phyloP scores from a whole-genome alignment of 2,329 filamentous ascomycete species.

The Ophiostoma triangulosporum region DNA sequence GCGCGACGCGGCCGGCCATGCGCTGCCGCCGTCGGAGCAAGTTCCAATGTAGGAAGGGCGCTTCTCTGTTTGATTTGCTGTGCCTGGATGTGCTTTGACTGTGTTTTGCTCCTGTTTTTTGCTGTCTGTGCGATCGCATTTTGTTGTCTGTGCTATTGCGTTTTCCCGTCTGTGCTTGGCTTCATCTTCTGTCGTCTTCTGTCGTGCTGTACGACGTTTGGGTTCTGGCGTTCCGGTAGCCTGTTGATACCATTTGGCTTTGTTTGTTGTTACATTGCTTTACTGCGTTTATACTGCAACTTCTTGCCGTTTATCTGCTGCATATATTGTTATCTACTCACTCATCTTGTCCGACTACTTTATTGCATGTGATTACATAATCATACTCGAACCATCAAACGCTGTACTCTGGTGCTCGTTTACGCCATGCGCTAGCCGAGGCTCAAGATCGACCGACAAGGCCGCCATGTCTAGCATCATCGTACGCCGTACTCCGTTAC shows the following conservation, averaged over 20 bases:
- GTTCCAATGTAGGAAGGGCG: constrained; percentile 20
- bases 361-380: no score
- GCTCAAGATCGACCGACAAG: no score
- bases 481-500: no score
- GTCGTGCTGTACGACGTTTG: background rate
- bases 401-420: no score
- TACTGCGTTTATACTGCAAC: no score
- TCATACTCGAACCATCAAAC: no score
- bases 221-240: background rate
- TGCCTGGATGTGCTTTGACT: background rate
- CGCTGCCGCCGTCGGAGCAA: constrained; percentile 38
- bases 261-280: background rate
- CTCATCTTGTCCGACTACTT: no score
- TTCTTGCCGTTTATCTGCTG: background rate
- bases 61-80: background rate
- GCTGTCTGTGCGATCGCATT: background rate
- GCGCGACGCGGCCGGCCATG: constrained; percentile 37
- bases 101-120: background rate
- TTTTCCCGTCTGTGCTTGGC: no score
- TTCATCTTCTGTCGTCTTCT: background rate
- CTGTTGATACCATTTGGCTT: background rate
- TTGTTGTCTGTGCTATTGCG: background rate
- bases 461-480: no score
- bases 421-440: no score
- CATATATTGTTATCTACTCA: background rate